These are phyloP conservation scores for Cystofilobasidium macerans DNA, from an alignment of 768 basidiomycete species.

Conservation along the genomic window DNA sequence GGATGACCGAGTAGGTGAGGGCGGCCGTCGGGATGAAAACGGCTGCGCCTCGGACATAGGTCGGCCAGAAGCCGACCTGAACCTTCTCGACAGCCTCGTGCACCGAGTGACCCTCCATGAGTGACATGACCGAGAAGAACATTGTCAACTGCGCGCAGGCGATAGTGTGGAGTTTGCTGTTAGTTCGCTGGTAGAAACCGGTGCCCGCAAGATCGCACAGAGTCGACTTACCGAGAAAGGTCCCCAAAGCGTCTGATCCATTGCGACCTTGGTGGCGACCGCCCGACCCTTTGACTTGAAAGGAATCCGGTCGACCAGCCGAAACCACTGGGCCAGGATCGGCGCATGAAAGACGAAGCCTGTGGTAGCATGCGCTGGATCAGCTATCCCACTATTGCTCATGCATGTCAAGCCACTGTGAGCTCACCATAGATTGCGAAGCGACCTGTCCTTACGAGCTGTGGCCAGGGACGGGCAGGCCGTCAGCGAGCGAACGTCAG, in stretches of 20 bases:
- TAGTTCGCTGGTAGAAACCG: no score
- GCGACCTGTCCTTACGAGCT: slow-evolving; percentile 16
- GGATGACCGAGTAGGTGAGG: slow-evolving; percentile 22
- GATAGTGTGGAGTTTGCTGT: not conserved
- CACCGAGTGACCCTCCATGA: slow-evolving; percentile 14
- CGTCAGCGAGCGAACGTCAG: not conserved
- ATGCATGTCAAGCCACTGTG: not conserved
- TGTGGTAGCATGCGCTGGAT: not conserved
- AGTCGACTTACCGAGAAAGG: slow-evolving; percentile 12
- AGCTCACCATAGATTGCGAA: slow-evolving; percentile 14
- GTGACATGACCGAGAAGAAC: slow-evolving; percentile 17
- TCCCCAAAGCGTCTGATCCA: slow-evolving; percentile 18
- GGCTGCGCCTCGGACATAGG: slow-evolving; percentile 14
- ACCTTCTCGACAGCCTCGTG: slow-evolving; percentile 18
- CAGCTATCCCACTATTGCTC: not conserved
- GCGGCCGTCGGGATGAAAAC: slow-evolving; percentile 16
- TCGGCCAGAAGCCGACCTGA: slow-evolving; percentile 16
- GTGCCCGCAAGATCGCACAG: no score
- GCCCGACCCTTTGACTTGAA: slow-evolving; percentile 7
- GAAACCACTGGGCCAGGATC: slow-evolving; percentile 22
- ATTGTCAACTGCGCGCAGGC: not conserved
- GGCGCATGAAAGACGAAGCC: slow-evolving; percentile 24
- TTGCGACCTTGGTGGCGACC: slow-evolving; percentile 11
- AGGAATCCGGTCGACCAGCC: slow-evolving; percentile 14
- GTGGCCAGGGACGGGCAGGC: not conserved